Conservation (phyloP, 768 basidiomycete genomes). For the Lactarius pseudohatsudake region DNA sequence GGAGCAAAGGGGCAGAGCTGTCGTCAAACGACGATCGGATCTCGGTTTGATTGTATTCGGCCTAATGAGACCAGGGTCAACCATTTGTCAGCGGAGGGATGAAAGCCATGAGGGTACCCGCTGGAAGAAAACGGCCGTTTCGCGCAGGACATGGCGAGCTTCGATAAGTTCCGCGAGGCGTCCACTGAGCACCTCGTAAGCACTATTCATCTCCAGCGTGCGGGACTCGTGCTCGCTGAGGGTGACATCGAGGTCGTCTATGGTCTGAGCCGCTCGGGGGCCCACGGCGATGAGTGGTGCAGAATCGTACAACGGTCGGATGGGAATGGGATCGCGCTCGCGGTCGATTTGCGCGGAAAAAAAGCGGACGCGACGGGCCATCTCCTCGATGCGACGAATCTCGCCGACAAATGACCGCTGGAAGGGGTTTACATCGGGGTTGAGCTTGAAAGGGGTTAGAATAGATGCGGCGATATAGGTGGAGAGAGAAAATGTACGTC, state of each 20-base stretch:
- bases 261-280: slow-evolving; percentile 87
- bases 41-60: slow-evolving; percentile 72
- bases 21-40: slow-evolving; percentile 92
- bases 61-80: slow-evolving; percentile 44
- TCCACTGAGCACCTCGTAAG: slow-evolving; percentile 85
- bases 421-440: slow-evolving; percentile 93
- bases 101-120: slow-evolving; percentile 48
- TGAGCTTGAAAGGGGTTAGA: slow-evolving; percentile 55
- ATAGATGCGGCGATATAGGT: not conserved
- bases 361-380: slow-evolving; percentile 92
- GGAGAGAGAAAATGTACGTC: slow-evolving; percentile 58
- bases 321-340: slow-evolving; percentile 77
- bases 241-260: slow-evolving; percentile 90
- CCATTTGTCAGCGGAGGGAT: not conserved
- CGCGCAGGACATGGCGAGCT: slow-evolving; percentile 89
- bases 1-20: slow-evolving; percentile 83
- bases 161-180: slow-evolving; percentile 86
- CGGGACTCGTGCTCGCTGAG: slow-evolving; percentile 84
- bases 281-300: slow-evolving; percentile 86
- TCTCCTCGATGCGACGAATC: slow-evolving; percentile 93
- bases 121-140: slow-evolving; percentile 96
- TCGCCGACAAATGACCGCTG: slow-evolving; percentile 98
- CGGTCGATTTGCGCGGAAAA: slow-evolving; percentile 84
- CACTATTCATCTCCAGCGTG: slow-evolving; percentile 86
- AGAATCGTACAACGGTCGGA: slow-evolving; percentile 85